Conservation (phyloP, 192 early-diverging fungal species). For the Radiomyces spectabilis region DNA sequence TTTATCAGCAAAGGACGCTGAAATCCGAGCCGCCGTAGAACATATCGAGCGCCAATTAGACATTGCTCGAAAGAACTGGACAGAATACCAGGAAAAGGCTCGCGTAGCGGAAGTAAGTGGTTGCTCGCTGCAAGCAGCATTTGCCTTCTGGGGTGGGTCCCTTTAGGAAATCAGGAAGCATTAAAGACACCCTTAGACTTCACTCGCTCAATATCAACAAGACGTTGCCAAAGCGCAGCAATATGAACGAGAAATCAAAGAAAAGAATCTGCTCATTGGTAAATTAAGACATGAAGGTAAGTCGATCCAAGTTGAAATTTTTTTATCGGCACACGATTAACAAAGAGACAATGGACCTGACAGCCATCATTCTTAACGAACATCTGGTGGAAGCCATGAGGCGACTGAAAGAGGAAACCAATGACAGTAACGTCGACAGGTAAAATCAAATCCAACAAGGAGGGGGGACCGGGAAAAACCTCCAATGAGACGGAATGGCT, state of each 20-base stretch:
- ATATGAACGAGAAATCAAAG: constrained; percentile 57
- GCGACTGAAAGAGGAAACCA: constrained; percentile 70
- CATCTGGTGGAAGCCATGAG: constrained; percentile 91
- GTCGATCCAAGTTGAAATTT: no score
- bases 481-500: constrained; percentile 1
- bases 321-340: no score
- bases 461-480: background rate
- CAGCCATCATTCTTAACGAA: constrained; percentile 78
- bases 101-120: constrained; percentile 44
- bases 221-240: constrained; percentile 43
- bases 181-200: constrained; percentile 36
- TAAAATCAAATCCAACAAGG: constrained; percentile 27
- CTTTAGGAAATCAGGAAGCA: constrained; percentile 12
- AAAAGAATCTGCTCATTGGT: constrained; percentile 67
- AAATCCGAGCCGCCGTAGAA: constrained; percentile 48
- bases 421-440: constrained; percentile 73
- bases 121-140: background rate
- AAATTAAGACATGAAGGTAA: constrained; percentile 69
- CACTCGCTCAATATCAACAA: constrained; percentile 45
- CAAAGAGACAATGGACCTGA: background rate
- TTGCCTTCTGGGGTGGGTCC: no score
- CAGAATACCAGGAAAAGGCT: constrained; percentile 51
- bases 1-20: constrained; percentile 40
- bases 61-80: constrained; percentile 29
- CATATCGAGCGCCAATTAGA: constrained; percentile 45